phyloP scores from a whole-genome alignment of 257 asterid genomes.

The Gentiana straminea region DNA sequence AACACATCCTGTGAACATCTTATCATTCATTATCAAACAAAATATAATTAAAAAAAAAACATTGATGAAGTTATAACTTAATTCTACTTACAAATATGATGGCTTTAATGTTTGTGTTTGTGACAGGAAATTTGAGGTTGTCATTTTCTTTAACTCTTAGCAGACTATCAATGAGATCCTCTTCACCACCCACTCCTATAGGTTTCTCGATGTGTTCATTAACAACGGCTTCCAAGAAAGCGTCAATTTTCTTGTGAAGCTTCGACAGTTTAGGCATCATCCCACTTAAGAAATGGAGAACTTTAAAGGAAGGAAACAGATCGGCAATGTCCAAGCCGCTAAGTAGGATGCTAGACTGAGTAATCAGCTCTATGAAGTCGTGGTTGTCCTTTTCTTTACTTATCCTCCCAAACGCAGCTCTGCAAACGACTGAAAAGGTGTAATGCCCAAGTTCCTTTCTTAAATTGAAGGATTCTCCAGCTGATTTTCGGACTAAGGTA shows the following conservation, averaged over 20 bases:
- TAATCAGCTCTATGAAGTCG: neutral
- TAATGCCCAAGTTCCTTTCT: neutral
- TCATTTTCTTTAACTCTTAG: too few species aligned
- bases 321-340: neutral
- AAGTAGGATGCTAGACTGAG: neutral
- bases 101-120: slow-evolving; percentile 25
- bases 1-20: too few species aligned
- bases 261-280: neutral
- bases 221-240: neutral
- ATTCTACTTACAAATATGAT: slow-evolving; percentile 17
- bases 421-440: neutral
- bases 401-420: neutral
- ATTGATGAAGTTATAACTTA: too few species aligned
- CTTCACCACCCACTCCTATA: neutral
- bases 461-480: neutral
- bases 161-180: neutral
- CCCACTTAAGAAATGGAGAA: neutral
- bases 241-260: neutral
- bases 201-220: neutral
- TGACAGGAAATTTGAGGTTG: slow-evolving; percentile 15
- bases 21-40: too few species aligned
- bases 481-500: neutral
- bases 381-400: neutral
- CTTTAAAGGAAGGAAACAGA: neutral
- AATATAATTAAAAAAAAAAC: too few species aligned